Percentiles rank a stretch among this genome's conserved stretches.
Evolutionary conservation across 192 early-diverging fungal genomes (phyloP).

Genomic region (Coemansia sp.): DNA sequence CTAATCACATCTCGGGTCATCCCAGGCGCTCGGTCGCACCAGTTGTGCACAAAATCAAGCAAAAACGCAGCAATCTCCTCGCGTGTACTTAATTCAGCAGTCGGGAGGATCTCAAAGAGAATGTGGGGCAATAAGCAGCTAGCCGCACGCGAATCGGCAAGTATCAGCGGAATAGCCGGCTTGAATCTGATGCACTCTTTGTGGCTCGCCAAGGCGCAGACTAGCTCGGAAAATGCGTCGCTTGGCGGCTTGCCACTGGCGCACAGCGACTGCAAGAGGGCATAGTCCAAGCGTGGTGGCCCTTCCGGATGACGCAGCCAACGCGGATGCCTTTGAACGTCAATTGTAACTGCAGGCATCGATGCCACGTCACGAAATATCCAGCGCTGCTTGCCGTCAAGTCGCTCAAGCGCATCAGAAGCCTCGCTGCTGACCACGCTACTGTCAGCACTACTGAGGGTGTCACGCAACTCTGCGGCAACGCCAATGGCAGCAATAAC

Average conservation of each 20-base stretch:
- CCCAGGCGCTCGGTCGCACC: slow-evolving; percentile 29
- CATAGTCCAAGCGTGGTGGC: slow-evolving; percentile 20
- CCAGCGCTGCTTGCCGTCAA: slow-evolving; percentile 20
- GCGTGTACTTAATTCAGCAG: slow-evolving; percentile 10
- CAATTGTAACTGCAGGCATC: slow-evolving; percentile 22
- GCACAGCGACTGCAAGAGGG: slow-evolving; percentile 29
- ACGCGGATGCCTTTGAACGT: background rate
- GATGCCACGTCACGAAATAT: slow-evolving; percentile 15
- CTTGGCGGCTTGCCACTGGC: slow-evolving; percentile 3
- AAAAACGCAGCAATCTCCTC: slow-evolving; percentile 33
- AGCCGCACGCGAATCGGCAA: slow-evolving; percentile 30
- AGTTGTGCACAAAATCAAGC: slow-evolving; percentile 50
- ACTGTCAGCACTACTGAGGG: background rate
- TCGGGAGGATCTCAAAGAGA: slow-evolving; percentile 21
- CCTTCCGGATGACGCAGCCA: slow-evolving; percentile 2
- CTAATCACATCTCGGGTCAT: slow-evolving; percentile 30
- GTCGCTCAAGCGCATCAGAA: background rate
- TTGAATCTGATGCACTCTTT: slow-evolving; percentile 17
- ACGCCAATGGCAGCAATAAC: slow-evolving; percentile 27
- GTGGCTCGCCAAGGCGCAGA: slow-evolving; percentile 25
- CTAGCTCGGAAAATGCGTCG: slow-evolving; percentile 31
- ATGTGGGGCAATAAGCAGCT: slow-evolving; percentile 34
- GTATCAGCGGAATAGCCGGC: slow-evolving; percentile 24
- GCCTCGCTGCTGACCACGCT: background rate
- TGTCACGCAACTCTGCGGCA: slow-evolving; percentile 5